Evolutionary conservation across 768 basidiomycete genomes (phyloP).

Genomic region (Collybia sordida): DNA sequence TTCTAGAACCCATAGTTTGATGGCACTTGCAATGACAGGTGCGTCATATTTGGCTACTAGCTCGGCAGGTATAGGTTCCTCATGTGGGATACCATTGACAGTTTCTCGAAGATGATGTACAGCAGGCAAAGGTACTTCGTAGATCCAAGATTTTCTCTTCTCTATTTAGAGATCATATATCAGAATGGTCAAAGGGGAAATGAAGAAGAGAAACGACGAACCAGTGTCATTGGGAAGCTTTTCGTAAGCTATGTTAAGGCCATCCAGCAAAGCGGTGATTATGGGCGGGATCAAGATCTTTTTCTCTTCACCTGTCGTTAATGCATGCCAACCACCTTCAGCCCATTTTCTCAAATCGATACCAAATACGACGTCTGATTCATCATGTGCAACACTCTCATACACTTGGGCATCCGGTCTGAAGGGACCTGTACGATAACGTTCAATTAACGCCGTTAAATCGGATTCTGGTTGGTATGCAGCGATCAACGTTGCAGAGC

Average conservation of each 20-base stretch:
- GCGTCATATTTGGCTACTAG: constrained; percentile 70
- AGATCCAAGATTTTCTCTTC: constrained; percentile 91
- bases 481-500: constrained; percentile 73
- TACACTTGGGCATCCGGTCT: constrained; percentile 82
- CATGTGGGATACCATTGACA: constrained; percentile 70
- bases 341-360: constrained; percentile 92
- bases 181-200: background rate
- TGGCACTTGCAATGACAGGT: constrained; percentile 78
- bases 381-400: constrained; percentile 81
- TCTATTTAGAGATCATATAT: constrained; percentile 39
- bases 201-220: constrained; percentile 28
- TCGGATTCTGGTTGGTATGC: constrained; percentile 89
- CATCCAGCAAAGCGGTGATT: constrained; percentile 62
- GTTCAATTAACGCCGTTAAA: constrained; percentile 83
- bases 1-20: constrained; percentile 93
- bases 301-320: constrained; percentile 55
- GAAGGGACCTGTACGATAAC: constrained; percentile 93
- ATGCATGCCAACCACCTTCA: constrained; percentile 71
- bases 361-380: constrained; percentile 86
- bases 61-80: constrained; percentile 52
- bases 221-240: constrained; percentile 63
- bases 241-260: constrained; percentile 61
- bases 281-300: constrained; percentile 73
- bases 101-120: constrained; percentile 85
- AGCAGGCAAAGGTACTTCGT: constrained; percentile 83